Conservation (phyloP, 805 yeast genomes). For the Pichia phayaonensis region DNA sequence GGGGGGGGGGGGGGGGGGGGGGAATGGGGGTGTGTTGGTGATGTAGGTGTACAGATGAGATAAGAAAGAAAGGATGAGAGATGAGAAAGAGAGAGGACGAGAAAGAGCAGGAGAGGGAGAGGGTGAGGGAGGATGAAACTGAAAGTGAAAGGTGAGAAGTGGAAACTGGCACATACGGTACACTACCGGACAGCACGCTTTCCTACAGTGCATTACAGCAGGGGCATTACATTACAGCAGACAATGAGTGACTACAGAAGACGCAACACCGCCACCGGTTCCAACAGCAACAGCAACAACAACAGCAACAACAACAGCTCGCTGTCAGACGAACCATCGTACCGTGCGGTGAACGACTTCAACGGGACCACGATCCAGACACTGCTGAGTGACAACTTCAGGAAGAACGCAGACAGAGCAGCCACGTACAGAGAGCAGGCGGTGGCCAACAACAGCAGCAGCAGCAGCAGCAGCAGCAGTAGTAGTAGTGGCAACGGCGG, state of each 20-base stretch:
- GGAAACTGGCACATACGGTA: no score
- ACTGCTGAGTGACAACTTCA: neutral
- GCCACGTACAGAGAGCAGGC: neutral
- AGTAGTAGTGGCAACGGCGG: neutral
- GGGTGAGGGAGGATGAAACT: no score
- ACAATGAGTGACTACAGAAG: neutral
- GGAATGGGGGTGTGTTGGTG: neutral
- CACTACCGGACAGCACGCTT: no score
- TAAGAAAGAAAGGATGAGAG: no score
- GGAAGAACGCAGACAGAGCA: neutral
- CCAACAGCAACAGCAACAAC: neutral
- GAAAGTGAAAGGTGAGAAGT: no score
- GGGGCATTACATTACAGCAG: neutral
- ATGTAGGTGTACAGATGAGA: neutral
- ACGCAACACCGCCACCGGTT: neutral
- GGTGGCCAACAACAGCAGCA: neutral
- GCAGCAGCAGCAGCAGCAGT: neutral
- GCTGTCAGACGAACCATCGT: neutral
- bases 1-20: no score
- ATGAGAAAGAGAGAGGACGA: neutral
- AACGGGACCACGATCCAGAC: conserved; percentile 1
- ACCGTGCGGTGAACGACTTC: conserved; percentile 4
- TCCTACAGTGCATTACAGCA: no score
- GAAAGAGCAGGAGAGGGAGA: neutral
- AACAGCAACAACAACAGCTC: neutral